These are phyloP conservation scores for Ceratobasidium sp. DNA, from an alignment of 1,284 basidiomycete genomes.

Conservation along the genomic window DNA sequence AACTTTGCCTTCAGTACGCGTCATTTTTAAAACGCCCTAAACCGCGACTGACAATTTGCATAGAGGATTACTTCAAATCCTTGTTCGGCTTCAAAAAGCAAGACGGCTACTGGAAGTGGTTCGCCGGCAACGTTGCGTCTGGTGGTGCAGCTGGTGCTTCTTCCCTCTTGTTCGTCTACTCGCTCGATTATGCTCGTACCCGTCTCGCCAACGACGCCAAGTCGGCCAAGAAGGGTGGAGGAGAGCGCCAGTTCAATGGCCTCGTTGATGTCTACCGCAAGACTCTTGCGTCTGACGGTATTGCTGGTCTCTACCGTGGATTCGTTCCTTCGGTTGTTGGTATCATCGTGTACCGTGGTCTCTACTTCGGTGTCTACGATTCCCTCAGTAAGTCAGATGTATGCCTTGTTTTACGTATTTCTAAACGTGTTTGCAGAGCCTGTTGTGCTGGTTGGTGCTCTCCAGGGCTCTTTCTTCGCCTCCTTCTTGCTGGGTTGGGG, in stretches of 20 bases:
- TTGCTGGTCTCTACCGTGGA: constrained; percentile 92
- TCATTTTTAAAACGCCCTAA: not conserved
- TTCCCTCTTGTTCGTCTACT: constrained; percentile 96
- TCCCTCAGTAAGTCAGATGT: constrained; percentile 73
- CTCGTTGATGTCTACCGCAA: constrained; percentile 93
- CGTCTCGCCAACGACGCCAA: constrained; percentile 98
- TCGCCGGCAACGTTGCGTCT: constrained; percentile 91
- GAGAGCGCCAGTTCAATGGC: constrained; percentile 93
- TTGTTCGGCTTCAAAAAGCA: constrained; percentile 90
- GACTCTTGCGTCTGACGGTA: constrained; percentile 88
- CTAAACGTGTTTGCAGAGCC: constrained; percentile 65
- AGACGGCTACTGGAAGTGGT: constrained; percentile 91
- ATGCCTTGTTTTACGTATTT: not conserved
- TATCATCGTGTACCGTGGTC: constrained; percentile 96
- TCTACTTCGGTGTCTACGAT: constrained; percentile 95
- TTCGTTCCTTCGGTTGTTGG: constrained; percentile 94
- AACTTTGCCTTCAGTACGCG: constrained; percentile 93
- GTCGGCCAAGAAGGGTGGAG: constrained; percentile 83
- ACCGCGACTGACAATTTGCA: constrained; percentile 43
- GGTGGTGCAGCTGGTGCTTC: constrained; percentile 98
- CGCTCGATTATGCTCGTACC: constrained; percentile 96
- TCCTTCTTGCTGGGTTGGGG: constrained; percentile 92
- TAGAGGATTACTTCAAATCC: constrained; percentile 97
- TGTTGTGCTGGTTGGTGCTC: constrained; percentile 85
- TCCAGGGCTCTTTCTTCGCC: constrained; percentile 89